Percentiles rank a stretch among this genome's conserved stretches.
phyloP scores from a whole-genome alignment of 2,329 filamentous ascomycete genomes.

The Trichoderma lentiforme region DNA sequence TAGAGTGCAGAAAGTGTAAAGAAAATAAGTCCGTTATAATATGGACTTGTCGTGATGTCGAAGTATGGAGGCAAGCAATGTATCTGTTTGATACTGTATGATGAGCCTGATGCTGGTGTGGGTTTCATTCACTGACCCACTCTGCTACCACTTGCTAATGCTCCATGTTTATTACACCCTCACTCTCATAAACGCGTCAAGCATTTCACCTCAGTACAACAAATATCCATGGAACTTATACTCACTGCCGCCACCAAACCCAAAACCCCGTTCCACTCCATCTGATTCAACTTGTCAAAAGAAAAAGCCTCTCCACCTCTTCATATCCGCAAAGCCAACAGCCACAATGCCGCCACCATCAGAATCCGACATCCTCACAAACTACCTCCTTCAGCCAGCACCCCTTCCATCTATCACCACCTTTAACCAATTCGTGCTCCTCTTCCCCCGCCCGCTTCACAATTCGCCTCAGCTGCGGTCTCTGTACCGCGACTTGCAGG shows the following conservation, averaged over 20 bases:
- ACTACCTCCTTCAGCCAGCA: slow-evolving; percentile 75
- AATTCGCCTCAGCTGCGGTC: slow-evolving; percentile 63
- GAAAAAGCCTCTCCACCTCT: slow-evolving; percentile 34
- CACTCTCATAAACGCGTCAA: slow-evolving; percentile 27
- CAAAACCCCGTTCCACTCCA: not conserved
- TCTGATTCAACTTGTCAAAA: slow-evolving; percentile 32
- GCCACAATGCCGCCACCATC: slow-evolving; percentile 34
- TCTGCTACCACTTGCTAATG: not conserved
- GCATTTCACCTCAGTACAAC: not conserved
- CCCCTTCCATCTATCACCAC: slow-evolving; percentile 71
- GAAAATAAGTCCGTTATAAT: not conserved
- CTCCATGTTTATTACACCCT: not conserved
- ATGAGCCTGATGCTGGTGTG: not conserved
- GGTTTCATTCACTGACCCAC: not conserved
- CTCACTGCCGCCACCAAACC: not conserved
- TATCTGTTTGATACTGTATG: not conserved
- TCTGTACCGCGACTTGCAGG: slow-evolving; percentile 77
- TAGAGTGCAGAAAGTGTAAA: not conserved
- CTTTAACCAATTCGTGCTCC: slow-evolving; percentile 68
- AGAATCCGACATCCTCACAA: slow-evolving; percentile 70
- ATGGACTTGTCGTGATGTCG: not conserved
- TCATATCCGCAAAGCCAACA: not conserved
- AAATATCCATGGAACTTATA: not conserved
- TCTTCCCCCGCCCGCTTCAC: slow-evolving; percentile 69
- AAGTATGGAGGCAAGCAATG: not conserved